Percentiles rank a stretch among this genome's conserved stretches.
Evolutionary conservation across 2,329 filamentous ascomycete genomes (phyloP).

Genomic region (Huntiella moniliformis): DNA sequence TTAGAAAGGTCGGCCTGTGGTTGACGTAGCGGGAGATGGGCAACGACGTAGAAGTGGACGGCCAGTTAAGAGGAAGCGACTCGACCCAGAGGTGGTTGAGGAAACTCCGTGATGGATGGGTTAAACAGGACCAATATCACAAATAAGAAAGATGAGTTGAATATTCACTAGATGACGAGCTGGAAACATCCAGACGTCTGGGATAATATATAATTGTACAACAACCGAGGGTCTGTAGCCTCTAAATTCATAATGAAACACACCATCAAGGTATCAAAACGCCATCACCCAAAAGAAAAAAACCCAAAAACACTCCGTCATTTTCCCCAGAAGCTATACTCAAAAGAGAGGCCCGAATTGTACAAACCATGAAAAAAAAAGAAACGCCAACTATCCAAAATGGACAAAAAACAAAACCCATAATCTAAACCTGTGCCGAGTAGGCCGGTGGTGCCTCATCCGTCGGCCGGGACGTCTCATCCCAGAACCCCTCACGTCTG

Average conservation of each 20-base stretch:
- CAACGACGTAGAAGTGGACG: neutral
- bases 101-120: no score
- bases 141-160: neutral
- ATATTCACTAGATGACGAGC: neutral
- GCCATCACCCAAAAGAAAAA: neutral
- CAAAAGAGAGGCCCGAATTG: neutral
- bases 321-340: neutral
- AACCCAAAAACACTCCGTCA: neutral
- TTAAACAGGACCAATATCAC: neutral
- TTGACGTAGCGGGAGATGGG: neutral
- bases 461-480: conserved; percentile 26
- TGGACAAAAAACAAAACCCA: neutral
- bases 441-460: conserved; percentile 44
- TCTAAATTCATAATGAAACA: neutral
- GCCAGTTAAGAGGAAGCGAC: neutral
- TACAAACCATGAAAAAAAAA: neutral
- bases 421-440: conserved; percentile 20
- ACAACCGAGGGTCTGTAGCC: neutral
- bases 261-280: neutral
- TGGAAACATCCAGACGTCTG: neutral
- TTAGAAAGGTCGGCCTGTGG: conserved; percentile 4
- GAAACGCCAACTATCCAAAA: neutral
- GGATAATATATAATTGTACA: neutral
- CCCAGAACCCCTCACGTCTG: conserved; percentile 31
- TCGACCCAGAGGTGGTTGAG: no score